These are phyloP conservation scores for Bauhinia variegata DNA, from an alignment of 306 rosid species.

Conservation along the genomic window DNA sequence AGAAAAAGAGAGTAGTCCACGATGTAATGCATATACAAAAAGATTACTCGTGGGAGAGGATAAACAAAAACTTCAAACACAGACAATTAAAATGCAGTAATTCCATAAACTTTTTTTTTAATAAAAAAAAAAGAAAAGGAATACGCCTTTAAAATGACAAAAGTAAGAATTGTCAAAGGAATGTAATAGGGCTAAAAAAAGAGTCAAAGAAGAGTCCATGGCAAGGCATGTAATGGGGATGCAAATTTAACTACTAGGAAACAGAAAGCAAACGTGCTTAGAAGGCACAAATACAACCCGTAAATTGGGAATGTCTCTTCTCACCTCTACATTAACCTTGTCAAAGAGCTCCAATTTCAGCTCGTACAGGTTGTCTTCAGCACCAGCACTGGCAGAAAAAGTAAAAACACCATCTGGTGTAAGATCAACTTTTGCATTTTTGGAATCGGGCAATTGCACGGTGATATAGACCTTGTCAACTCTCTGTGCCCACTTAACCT, in stretches of 20 bases:
- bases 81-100: neutral
- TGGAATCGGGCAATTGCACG: constrained; percentile 80
- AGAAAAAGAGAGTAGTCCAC: neutral
- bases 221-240: no score
- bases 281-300: neutral
- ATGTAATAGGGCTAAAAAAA: no score
- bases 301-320: constrained; percentile 11
- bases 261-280: neutral
- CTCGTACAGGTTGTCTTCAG: constrained; percentile 66
- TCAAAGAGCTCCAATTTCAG: constrained; percentile 84
- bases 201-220: no score
- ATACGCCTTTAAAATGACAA: no score
- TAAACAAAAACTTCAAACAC: no score
- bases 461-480: constrained; percentile 84
- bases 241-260: neutral
- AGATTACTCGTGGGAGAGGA: neutral
- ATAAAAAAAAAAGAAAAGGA: no score
- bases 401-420: constrained; percentile 78
- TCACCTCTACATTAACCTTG: constrained; percentile 87
- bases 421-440: constrained; percentile 81
- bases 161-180: no score
- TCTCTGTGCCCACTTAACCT: constrained; percentile 99
- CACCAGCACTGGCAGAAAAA: constrained; percentile 78
- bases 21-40: neutral
- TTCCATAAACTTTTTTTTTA: no score